Evolutionary conservation across 1,284 basidiomycete genomes (phyloP).

Genomic region (Termitomyces sp.): DNA sequence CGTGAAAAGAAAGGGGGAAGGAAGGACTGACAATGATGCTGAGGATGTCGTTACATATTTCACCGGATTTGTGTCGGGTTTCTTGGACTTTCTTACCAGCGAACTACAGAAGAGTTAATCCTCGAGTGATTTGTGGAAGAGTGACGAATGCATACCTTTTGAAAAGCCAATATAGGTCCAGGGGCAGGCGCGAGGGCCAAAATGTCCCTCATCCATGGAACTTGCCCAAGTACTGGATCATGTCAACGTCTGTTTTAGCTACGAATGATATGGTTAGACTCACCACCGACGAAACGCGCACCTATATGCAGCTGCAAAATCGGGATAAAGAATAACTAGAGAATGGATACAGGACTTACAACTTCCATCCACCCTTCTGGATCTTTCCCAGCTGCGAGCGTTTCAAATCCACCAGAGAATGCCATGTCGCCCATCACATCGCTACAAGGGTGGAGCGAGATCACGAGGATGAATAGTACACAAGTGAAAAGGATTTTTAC

Average conservation of each 20-base stretch:
- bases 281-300: conserved; percentile 5
- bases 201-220: conserved; percentile 10
- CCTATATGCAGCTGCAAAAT: conserved; percentile 7
- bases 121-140: too few species aligned
- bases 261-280: not conserved
- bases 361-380: conserved; percentile 16
- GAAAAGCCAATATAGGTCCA: conserved; percentile 7
- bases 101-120: not conserved
- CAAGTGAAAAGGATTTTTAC: not conserved
- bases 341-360: not conserved
- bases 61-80: not conserved
- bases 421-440: conserved; percentile 19
- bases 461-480: not conserved
- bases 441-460: not conserved
- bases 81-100: conserved; percentile 6
- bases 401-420: conserved; percentile 18
- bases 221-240: conserved; percentile 1
- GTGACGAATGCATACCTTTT: not conserved
- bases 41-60: conserved; percentile 1
- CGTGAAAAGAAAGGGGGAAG: not conserved
- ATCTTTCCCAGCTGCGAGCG: conserved; percentile 15
- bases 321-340: not conserved
- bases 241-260: not conserved
- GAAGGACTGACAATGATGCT: conserved; percentile 7
- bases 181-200: conserved; percentile 7